Base-by-base conservation (phyloP, 1,139 yeast species). In the Pichiaceae sp. region DNA sequence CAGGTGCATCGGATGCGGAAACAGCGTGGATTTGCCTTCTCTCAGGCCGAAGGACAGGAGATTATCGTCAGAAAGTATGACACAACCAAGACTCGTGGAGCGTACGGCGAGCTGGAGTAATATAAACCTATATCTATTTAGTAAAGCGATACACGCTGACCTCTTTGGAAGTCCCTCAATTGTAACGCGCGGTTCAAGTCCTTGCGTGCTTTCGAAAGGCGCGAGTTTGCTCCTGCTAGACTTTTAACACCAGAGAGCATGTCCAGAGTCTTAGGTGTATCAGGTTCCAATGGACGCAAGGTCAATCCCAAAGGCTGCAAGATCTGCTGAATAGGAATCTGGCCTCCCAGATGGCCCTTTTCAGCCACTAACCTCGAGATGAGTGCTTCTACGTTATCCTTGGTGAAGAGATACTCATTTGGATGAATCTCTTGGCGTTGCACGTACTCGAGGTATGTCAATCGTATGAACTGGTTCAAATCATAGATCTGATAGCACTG, bases 1-100 rank as follows among this genome's bases (percentile, higher is more conserved):
- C 98, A 93, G 60, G 97, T 93, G 27, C 96, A 91, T 60, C 75
- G 99, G 60, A 89, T 91, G 82, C 85, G 94, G 56, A 93, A 91
- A 55, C 98, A 91, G 64, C 80, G 98, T 62, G 98, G 98, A 16
- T 93, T 86, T 69, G 99, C 99, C 1, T 93, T 91, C 53, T 87
- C 97, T 3, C 98, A 91, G 60, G 91, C 85, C 36, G 94, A 84
- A 49, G 95, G 95, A 34, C 97, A 91, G 60, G 95, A 86, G 45
- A 78, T 80, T 54, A 76, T 93, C 45, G 81, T 93, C 36, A 74
- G 98, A 52, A 85, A 94, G 64, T 93, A 93, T 52, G 98, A 93
- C 59, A 91, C 97, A 3, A 89, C 97, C 1, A 72, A 72, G 54
- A 69, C 69, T 53, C 64, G 78, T 52, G 77, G 76, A 19, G 64